phyloP scores from a whole-genome alignment of 306 rosid species.

The Chamaecrista fasciculata region DNA sequence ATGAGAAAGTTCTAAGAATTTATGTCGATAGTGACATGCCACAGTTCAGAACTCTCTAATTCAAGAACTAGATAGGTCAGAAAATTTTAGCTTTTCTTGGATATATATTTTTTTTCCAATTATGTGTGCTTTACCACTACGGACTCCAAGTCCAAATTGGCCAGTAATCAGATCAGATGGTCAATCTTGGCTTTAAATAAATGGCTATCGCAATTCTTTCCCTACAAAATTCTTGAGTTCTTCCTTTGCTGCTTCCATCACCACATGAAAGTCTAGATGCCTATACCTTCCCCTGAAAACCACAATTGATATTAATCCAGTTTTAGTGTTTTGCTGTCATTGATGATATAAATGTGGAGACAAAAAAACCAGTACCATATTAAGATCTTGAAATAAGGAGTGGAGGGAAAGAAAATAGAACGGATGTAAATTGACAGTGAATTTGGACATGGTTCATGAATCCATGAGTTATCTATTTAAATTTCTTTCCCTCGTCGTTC shows the following conservation, averaged over 20 bases:
- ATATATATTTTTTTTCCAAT: conserved; percentile 19
- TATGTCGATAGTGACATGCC: conserved; percentile 21
- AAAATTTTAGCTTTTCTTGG: neutral
- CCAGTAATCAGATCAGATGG: conserved; percentile 26
- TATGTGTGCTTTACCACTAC: conserved; percentile 20
- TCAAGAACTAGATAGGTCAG: neutral
- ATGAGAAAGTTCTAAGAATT: neutral
- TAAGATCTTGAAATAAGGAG: neutral
- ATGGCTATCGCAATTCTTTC: conserved; percentile 46
- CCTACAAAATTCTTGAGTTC: conserved; percentile 60
- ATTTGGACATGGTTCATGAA: neutral
- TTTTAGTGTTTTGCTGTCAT: conserved; percentile 18
- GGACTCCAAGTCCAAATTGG: conserved; percentile 10
- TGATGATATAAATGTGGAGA: conserved; percentile 14
- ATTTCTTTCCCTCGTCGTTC: neutral
- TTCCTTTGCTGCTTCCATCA: conserved; percentile 83
- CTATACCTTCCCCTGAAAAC: conserved; percentile 87
- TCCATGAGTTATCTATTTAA: neutral
- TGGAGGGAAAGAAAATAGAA: neutral
- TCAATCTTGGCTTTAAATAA: conserved; percentile 10
- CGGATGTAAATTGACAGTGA: neutral
- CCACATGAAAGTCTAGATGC: conserved; percentile 52
- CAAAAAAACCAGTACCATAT: neutral
- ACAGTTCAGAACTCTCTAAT: neutral
- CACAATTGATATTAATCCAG: conserved; percentile 37